phyloP scores from a whole-genome alignment of 2,329 filamentous ascomycete genomes.

The Davidsoniella virescens region DNA sequence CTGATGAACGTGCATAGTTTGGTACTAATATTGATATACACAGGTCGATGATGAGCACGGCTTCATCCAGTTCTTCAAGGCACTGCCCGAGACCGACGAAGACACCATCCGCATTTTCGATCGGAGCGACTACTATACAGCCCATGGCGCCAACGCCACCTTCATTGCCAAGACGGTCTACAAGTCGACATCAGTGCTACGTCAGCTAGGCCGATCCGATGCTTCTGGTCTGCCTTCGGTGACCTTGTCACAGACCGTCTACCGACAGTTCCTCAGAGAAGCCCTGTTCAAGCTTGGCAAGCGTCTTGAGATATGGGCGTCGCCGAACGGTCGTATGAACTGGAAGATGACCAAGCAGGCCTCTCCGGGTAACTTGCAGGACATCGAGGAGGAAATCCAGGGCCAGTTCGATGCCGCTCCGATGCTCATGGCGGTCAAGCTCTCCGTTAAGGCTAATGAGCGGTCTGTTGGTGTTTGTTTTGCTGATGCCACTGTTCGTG shows the following conservation, averaged over 20 bases:
- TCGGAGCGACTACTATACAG: constrained; percentile 86
- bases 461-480: constrained; percentile 89
- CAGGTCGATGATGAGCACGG: constrained; percentile 92
- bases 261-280: constrained; percentile 87
- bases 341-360: constrained; percentile 89
- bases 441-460: constrained; percentile 73
- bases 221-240: constrained; percentile 80
- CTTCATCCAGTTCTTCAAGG: constrained; percentile 93
- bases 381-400: constrained; percentile 89
- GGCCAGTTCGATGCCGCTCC: constrained; percentile 75
- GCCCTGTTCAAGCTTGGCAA: constrained; percentile 84
- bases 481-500: constrained; percentile 87
- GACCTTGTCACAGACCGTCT: constrained; percentile 88
- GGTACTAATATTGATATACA: background rate
- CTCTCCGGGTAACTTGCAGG: constrained; percentile 89
- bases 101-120: constrained; percentile 85
- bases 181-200: constrained; percentile 90
- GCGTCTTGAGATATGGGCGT: constrained; percentile 79
- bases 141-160: constrained; percentile 71
- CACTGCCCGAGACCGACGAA: constrained; percentile 52
- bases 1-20: background rate
- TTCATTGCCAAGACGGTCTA: constrained; percentile 81
- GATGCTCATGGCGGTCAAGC: constrained; percentile 88
- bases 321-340: constrained; percentile 58
- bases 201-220: constrained; percentile 72